A percentile compares a stretch with the other conserved stretches of the same genome.
These are phyloP conservation scores for Tremella fuciformis DNA, from an alignment of 768 basidiomycete genomes.

Conservation along the genomic window DNA sequence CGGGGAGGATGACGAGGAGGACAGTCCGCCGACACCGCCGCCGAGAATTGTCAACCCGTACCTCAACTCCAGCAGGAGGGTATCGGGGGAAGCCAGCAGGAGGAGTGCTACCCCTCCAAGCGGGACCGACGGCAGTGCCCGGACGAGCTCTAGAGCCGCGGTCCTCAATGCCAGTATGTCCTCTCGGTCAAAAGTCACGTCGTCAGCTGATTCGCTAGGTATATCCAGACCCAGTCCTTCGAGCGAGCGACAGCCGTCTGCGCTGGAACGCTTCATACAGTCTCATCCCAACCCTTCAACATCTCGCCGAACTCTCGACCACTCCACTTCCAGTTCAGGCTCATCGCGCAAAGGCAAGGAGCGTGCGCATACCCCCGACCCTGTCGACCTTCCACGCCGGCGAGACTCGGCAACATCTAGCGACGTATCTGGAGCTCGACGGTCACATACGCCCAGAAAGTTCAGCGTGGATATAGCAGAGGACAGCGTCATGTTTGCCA, in stretches of 20 bases:
- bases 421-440: neutral
- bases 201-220: slow-evolving; percentile 6
- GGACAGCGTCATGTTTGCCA: slow-evolving; percentile 27
- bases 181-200: neutral
- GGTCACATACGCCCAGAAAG: slow-evolving; percentile 23
- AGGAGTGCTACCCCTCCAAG: neutral
- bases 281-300: slow-evolving; percentile 14
- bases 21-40: slow-evolving; percentile 38
- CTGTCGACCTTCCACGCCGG: neutral
- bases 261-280: slow-evolving; percentile 32
- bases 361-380: slow-evolving; percentile 10
- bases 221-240: slow-evolving; percentile 14
- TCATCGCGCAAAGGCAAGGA: slow-evolving; percentile 41
- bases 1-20: neutral
- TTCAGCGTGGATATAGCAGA: slow-evolving; percentile 33
- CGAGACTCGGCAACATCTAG: neutral
- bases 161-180: slow-evolving; percentile 28
- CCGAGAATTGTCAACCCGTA: slow-evolving; percentile 34
- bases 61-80: slow-evolving; percentile 6
- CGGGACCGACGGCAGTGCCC: neutral
- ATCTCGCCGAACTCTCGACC: neutral
- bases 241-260: slow-evolving; percentile 8
- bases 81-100: slow-evolving; percentile 1
- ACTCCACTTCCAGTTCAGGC: slow-evolving; percentile 6
- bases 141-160: slow-evolving; percentile 20